Evolutionary conservation across 2,329 filamentous ascomycete genomes (phyloP), one percentile per base, ranked within the genome.

Genomic region (Calonectria montana): DNA sequence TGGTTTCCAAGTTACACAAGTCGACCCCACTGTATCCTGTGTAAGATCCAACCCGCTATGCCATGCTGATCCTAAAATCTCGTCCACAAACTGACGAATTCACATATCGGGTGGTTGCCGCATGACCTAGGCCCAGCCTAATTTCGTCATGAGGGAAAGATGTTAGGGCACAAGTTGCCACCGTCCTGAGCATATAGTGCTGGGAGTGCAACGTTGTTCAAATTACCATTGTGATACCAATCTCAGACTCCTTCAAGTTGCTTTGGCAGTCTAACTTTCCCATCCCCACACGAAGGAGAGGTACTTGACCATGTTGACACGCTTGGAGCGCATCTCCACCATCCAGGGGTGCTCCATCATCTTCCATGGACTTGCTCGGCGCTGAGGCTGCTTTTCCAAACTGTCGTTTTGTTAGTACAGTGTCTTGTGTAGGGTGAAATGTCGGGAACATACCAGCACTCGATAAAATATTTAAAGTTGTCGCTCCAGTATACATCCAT

Each of bases 331-430:
- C 94, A 98, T 98, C 80, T 99, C 97, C 48, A 94, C 87, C 93
- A 99, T 98, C 97, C 97, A 99, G 2, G 97, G 97, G 85, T 99
- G 97, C 82, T 99, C 97, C 75, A 98, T 91, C 96, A 99, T 99
- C 80, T 96, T 94, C 97, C 97, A 99, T 15, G 97, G 97, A 71
- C 94, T 97, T 35, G 96, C 97, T 82, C 97, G 90, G 80, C 96
- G 91, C 70, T 89, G 90, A 23, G 94, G 92, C 78, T 98, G 95
- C 85, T 99, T 99, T 84, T 99, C 97, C 70, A 99, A 90, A 86
- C 97, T 98, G 75, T 53, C 37, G 65, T 45, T 8, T 71, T 67
- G 76, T 84, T 74, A 81, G 78, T 59, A 75, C 25, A 21, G 2
- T 41, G n/a, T 37, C 4, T 16, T 29, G 27, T 29, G 27, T 7